Conservation (phyloP, 805 yeast genomes). For the Lachancea thermotolerans region DNA sequence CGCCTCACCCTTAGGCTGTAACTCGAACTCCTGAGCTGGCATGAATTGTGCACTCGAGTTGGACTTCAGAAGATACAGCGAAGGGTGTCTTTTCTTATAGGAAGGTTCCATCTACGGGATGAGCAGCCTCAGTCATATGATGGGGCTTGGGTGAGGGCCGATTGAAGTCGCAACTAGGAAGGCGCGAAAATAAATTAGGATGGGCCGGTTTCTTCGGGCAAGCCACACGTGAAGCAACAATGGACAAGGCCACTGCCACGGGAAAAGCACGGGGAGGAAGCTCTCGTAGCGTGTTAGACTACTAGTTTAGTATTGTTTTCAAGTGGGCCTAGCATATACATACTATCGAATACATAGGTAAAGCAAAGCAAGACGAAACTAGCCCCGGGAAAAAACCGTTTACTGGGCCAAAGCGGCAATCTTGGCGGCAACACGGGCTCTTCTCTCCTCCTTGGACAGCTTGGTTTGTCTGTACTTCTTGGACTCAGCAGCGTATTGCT, state of each 20-base stretch:
- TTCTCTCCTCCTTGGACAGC: slow-evolving; percentile 88
- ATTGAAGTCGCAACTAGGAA: slow-evolving; percentile 4
- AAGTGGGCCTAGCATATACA: not conserved
- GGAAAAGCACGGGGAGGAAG: too few relatives aligned
- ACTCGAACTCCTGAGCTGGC: slow-evolving; percentile 10
- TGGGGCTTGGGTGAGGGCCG: not conserved
- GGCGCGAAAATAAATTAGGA: not conserved
- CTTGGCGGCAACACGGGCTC: slow-evolving; percentile 84
- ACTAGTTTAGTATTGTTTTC: not conserved
- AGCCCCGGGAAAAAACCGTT: slow-evolving; percentile 5
- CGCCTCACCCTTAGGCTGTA: slow-evolving; percentile 6
- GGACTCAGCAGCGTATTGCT: slow-evolving; percentile 94
- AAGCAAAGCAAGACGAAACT: not conserved
- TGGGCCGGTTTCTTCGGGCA: too few relatives aligned
- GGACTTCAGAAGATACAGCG: slow-evolving; percentile 23
- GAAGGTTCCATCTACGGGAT: slow-evolving; percentile 5
- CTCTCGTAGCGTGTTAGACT: too few relatives aligned
- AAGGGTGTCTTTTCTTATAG: slow-evolving; percentile 28
- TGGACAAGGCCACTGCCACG: too few relatives aligned
- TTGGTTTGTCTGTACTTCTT: slow-evolving; percentile 84
- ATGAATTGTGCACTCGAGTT: slow-evolving; percentile 22
- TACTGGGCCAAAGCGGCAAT: slow-evolving; percentile 74
- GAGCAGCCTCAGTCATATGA: not conserved
- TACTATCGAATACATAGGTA: not conserved
- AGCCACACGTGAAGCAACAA: not conserved